Evolutionary conservation across 148 eudicot genomes (phyloP).

Genomic region (Spergularia marina): DNA sequence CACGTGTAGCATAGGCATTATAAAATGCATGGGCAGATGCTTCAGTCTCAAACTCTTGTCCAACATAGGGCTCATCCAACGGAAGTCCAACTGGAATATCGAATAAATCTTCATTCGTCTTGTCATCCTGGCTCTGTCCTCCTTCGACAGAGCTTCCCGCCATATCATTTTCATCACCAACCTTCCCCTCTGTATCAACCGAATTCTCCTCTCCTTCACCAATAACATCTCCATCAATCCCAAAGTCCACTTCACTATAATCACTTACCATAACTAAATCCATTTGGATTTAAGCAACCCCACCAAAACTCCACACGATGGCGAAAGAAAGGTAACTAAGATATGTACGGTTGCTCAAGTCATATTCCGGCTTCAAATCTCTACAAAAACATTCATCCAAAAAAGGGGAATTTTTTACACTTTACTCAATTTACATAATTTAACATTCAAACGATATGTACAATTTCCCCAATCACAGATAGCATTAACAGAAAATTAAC

Average conservation of each 20-base stretch:
- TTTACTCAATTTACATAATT: not conserved
- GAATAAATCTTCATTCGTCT: constrained; percentile 47
- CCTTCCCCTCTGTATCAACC: constrained; percentile 50
- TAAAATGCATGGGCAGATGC: constrained; percentile 93
- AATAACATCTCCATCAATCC: constrained; percentile 58
- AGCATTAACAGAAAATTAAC: not conserved
- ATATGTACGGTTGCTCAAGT: not conserved
- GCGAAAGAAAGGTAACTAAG: not conserved
- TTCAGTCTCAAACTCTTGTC: constrained; percentile 93
- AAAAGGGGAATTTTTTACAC: too few relatives aligned
- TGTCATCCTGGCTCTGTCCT: constrained; percentile 47
- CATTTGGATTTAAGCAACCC: not conserved
- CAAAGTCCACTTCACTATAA: constrained; percentile 66
- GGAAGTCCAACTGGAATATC: constrained; percentile 41
- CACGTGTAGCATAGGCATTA: constrained; percentile 72
- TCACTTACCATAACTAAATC: constrained; percentile 3
- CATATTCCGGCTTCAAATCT: constrained; percentile 6
- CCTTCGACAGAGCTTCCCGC: constrained; percentile 72
- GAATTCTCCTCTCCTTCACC: constrained; percentile 68
- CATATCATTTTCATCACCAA: constrained; percentile 56
- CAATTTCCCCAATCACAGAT: not conserved
- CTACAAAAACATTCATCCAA: not conserved
- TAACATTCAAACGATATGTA: not conserved
- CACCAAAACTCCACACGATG: not conserved
- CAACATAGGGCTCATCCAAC: constrained; percentile 74